These are phyloP conservation scores for Geranium incanum DNA, from an alignment of 441 rosid species.

Conservation along the genomic window DNA sequence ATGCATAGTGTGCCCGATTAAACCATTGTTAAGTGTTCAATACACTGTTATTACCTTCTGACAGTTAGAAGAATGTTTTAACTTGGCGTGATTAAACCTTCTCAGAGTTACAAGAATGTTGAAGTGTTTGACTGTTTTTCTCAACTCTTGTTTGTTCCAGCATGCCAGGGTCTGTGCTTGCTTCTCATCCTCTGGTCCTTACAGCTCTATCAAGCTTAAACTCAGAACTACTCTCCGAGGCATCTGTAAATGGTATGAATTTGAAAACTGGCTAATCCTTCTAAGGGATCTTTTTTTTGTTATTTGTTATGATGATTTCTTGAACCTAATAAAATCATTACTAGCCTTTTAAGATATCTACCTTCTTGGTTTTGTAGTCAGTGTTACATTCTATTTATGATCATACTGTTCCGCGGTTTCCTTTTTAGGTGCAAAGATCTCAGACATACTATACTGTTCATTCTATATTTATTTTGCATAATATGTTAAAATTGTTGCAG, in stretches of 20 bases:
- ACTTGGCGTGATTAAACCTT: background rate
- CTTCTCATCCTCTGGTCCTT: constrained; percentile 84
- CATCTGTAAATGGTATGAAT: constrained; percentile 85
- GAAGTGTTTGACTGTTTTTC: constrained; percentile 15
- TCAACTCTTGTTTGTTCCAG: constrained; percentile 47
- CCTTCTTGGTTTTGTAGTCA: background rate
- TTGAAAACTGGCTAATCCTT: constrained; percentile 18
- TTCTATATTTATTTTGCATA: background rate
- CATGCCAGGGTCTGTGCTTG: constrained; percentile 76
- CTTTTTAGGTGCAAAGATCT: background rate
- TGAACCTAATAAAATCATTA: background rate
- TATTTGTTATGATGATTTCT: background rate
- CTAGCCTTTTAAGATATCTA: background rate
- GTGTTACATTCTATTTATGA: background rate
- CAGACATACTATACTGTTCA: constrained; percentile 2
- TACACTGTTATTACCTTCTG: background rate
- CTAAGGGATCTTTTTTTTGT: constrained; percentile 9
- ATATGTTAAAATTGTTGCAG: background rate
- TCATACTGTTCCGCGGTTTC: background rate
- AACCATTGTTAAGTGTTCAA: background rate
- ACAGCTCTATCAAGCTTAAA: constrained; percentile 88
- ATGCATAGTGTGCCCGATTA: background rate
- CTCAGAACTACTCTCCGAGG: constrained; percentile 87
- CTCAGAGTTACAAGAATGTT: constrained; percentile 4
- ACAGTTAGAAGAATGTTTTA: background rate